phyloP scores from a whole-genome alignment of 805 yeast genomes.

The Lipomyces lipofer region DNA sequence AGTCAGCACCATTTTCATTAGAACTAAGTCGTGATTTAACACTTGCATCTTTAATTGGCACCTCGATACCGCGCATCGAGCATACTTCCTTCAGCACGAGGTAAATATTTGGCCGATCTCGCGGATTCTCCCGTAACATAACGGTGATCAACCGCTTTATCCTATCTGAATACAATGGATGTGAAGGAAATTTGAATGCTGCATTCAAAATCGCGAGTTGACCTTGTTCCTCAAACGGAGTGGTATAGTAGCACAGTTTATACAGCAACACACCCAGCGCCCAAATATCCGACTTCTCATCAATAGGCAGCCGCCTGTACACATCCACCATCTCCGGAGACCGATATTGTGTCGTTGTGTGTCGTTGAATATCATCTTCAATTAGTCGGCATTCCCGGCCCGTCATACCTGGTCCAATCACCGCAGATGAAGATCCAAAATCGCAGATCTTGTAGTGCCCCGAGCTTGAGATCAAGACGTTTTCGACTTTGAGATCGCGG shows the following conservation, averaged over 20 bases:
- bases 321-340: slow-evolving; percentile 96
- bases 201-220: slow-evolving; percentile 87
- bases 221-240: slow-evolving; percentile 86
- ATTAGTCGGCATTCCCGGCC: slow-evolving; percentile 71
- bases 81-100: slow-evolving; percentile 71
- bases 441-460: slow-evolving; percentile 83
- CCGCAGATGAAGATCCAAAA: slow-evolving; percentile 76
- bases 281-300: slow-evolving; percentile 94
- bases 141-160: slow-evolving; percentile 73
- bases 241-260: slow-evolving; percentile 86
- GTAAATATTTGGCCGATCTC: slow-evolving; percentile 79
- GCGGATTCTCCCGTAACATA: slow-evolving; percentile 80
- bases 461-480: slow-evolving; percentile 71
- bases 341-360: slow-evolving; percentile 94
- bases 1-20: neutral
- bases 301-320: slow-evolving; percentile 77
- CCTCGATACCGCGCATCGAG: slow-evolving; percentile 56
- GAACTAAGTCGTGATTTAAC: too few relatives aligned
- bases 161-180: slow-evolving; percentile 68
- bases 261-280: slow-evolving; percentile 91
- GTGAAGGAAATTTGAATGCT: slow-evolving; percentile 69
- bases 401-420: slow-evolving; percentile 71
- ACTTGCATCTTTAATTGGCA: slow-evolving; percentile 44
- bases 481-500: slow-evolving; percentile 92
- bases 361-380: slow-evolving; percentile 80